Evolutionary conservation across 345 rosid species (phyloP).

Genomic region (Salix purpurea): DNA sequence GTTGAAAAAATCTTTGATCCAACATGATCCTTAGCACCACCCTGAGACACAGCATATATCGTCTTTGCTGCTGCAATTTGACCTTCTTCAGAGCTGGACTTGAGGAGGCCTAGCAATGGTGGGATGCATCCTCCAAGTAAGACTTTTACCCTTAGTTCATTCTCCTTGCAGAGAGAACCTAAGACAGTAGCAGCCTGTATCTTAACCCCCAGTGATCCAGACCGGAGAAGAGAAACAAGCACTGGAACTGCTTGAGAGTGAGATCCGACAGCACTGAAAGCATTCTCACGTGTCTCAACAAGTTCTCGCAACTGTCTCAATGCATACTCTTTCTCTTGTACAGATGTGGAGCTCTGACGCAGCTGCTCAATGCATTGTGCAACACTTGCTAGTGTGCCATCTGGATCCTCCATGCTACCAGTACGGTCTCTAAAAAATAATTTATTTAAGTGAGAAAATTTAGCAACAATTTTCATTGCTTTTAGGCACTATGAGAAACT

Average conservation of each 20-base stretch:
- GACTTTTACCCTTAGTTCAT: slow-evolving; percentile 94
- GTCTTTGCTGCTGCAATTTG: slow-evolving; percentile 98
- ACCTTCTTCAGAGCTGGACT: slow-evolving; percentile 89
- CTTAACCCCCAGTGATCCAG: slow-evolving; percentile 90
- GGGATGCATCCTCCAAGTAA: slow-evolving; percentile 99
- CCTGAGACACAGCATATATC: slow-evolving; percentile 94
- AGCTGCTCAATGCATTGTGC: slow-evolving; percentile 98
- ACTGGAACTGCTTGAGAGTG: slow-evolving; percentile 99
- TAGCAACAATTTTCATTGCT: slow-evolving; percentile 5
- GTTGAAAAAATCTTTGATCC: slow-evolving; percentile 99
- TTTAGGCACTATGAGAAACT: neutral
- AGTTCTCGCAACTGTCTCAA: slow-evolving; percentile 91
- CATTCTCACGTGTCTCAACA: slow-evolving; percentile 87
- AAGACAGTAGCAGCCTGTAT: slow-evolving; percentile 93
- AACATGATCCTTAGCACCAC: slow-evolving; percentile 91
- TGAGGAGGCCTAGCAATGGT: slow-evolving; percentile 97
- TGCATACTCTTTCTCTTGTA: slow-evolving; percentile 84
- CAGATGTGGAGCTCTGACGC: slow-evolving; percentile 82
- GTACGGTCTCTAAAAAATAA: slow-evolving; percentile 71
- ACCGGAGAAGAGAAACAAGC: slow-evolving; percentile 97
- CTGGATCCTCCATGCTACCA: slow-evolving; percentile 98
- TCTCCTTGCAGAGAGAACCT: slow-evolving; percentile 97
- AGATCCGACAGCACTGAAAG: slow-evolving; percentile 98
- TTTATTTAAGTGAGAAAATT: slow-evolving; percentile 20
- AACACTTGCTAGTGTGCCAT: slow-evolving; percentile 98